These are phyloP conservation scores for Mollisiaceae sp. DNA, from an alignment of 2,329 filamentous ascomycete genomes.

Conservation along the genomic window DNA sequence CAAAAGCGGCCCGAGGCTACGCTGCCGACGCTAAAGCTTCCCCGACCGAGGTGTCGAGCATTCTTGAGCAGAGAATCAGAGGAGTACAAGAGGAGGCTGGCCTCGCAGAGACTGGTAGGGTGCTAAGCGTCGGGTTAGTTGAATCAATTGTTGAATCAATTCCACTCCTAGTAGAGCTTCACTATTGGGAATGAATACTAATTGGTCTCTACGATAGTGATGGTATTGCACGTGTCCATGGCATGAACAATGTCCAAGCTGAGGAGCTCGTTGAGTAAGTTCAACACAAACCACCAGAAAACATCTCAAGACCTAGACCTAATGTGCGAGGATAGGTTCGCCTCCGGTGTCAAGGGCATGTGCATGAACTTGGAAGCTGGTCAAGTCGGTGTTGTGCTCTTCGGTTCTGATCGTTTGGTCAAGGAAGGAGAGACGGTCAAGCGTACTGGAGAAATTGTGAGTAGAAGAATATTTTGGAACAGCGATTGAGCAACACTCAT, in stretches of 20 bases:
- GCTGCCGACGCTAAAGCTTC: constrained; percentile 92
- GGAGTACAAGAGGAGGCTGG: constrained; percentile 96
- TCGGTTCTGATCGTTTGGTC: constrained; percentile 99
- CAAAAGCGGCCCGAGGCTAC: constrained; percentile 76
- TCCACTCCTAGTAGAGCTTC: constrained; percentile 14
- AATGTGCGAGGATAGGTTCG: constrained; percentile 69
- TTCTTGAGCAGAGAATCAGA: constrained; percentile 97
- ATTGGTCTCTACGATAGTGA: constrained; percentile 67
- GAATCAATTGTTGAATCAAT: constrained; percentile 44
- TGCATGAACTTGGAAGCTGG: constrained; percentile 99
- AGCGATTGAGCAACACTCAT: constrained; percentile 27
- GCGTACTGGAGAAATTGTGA: constrained; percentile 98
- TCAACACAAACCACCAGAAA: constrained; percentile 9
- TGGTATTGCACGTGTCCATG: constrained; percentile 99
- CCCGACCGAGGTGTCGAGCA: constrained; percentile 98
- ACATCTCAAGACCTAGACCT: constrained; percentile 27
- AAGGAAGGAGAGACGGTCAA: constrained; percentile 99
- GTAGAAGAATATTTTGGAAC: constrained; percentile 53
- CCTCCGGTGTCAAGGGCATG: constrained; percentile 99
- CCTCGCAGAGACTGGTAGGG: constrained; percentile 98
- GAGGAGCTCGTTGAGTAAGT: constrained; percentile 99
- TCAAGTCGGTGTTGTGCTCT: constrained; percentile 99
- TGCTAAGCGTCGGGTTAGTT: constrained; percentile 98
- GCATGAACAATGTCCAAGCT: constrained; percentile 99
- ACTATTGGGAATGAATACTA: constrained; percentile 26